phyloP scores from a whole-genome alignment of 2,329 filamentous ascomycete genomes.

The Lithohypha guttulata region DNA sequence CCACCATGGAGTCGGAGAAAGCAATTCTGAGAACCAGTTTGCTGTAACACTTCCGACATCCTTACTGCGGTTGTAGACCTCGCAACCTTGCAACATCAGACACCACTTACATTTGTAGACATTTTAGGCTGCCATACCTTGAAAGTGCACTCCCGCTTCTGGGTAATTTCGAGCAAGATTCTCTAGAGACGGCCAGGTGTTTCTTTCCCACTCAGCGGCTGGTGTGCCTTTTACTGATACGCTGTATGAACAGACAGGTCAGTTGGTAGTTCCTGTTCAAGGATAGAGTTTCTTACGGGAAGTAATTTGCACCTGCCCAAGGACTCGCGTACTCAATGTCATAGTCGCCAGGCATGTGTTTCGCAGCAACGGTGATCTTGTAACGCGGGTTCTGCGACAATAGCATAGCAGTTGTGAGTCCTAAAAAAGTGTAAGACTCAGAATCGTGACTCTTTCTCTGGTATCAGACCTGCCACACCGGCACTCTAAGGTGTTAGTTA shows the following conservation, averaged over 20 bases:
- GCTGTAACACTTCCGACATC: conserved; percentile 47
- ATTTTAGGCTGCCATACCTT: conserved; percentile 35
- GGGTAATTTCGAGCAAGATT: conserved; percentile 50
- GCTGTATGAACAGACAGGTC: too few relatives aligned
- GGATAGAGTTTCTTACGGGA: conserved; percentile 52
- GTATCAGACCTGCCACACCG: conserved; percentile 7
- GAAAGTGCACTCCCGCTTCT: conserved; percentile 65
- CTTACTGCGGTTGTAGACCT: conserved; percentile 52
- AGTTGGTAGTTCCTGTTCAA: too few relatives aligned
- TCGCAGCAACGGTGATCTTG: conserved; percentile 57
- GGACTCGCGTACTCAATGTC: conserved; percentile 75
- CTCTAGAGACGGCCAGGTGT: conserved; percentile 50
- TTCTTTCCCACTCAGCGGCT: conserved; percentile 42
- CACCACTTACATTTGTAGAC: neutral
- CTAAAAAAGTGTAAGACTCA: conserved; percentile 49
- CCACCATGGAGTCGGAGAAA: conserved; percentile 62
- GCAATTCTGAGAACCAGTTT: conserved; percentile 56
- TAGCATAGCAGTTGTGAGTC: conserved; percentile 48
- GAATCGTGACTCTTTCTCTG: neutral
- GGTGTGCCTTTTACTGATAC: conserved; percentile 25
- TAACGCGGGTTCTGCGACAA: conserved; percentile 42
- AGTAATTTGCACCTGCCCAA: conserved; percentile 67
- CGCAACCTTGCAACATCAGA: conserved; percentile 4
- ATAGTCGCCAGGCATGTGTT: conserved; percentile 80
- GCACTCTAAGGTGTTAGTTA: too few relatives aligned